These are phyloP conservation scores for Cyberlindnera japonica DNA, from an alignment of 805 yeast species.

Conservation along the genomic window DNA sequence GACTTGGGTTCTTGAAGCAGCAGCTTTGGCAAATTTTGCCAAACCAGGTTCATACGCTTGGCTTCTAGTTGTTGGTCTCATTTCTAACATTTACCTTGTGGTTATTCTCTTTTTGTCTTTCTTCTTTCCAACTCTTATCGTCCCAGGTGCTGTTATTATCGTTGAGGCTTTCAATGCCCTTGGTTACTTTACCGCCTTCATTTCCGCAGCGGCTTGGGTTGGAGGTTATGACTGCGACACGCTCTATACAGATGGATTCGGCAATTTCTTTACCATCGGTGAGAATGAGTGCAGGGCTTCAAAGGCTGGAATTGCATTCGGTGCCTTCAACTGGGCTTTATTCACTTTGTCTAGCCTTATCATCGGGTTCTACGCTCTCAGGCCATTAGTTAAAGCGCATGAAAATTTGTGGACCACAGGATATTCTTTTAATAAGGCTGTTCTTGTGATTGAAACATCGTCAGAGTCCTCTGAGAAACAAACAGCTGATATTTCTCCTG, in stretches of 20 bases:
- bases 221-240: slow-evolving; percentile 14
- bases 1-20: slow-evolving; percentile 14
- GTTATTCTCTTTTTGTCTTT: slow-evolving; percentile 5
- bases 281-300: too few species aligned
- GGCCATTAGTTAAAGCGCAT: neutral
- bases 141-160: slow-evolving; percentile 15
- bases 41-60: slow-evolving; percentile 12
- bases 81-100: slow-evolving; percentile 10
- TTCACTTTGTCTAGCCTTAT: slow-evolving; percentile 13
- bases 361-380: slow-evolving; percentile 6
- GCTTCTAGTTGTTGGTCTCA: slow-evolving; percentile 14
- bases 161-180: slow-evolving; percentile 15
- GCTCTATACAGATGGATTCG: too few species aligned
- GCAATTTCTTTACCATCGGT: too few species aligned
- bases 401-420: neutral
- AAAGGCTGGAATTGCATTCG: slow-evolving; percentile 24
- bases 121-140: slow-evolving; percentile 5
- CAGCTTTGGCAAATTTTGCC: slow-evolving; percentile 9
- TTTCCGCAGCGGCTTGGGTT: slow-evolving; percentile 17
- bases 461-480: too few species aligned
- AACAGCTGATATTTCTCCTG: neutral
- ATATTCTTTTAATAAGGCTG: neutral
- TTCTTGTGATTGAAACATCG: neutral
- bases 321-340: slow-evolving; percentile 17
- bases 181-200: slow-evolving; percentile 20